Evolutionary conservation across 331 rosid genomes (phyloP).

Genomic region (Malus hybrid): DNA sequence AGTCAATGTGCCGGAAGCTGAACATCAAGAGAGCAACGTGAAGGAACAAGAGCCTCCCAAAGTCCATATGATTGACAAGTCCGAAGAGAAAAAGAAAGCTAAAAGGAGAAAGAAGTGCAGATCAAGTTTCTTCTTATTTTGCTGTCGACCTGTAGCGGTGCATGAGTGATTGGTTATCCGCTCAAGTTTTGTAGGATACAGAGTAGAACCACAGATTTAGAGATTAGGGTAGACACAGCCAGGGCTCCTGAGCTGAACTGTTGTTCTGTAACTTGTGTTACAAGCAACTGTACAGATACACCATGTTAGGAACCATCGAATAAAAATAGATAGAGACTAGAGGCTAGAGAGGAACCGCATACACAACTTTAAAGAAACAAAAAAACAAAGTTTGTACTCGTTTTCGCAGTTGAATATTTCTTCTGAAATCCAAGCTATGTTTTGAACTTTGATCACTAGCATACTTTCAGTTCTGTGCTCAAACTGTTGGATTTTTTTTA

Average conservation of each 20-base stretch:
- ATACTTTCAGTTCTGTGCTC: neutral
- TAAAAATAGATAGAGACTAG: neutral
- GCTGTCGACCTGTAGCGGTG: neutral
- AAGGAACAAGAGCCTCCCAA: neutral
- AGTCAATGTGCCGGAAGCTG: conserved; percentile 7
- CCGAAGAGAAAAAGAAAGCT: neutral
- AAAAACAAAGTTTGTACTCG: no score
- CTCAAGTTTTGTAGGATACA: conserved; percentile 1
- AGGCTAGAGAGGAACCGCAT: neutral
- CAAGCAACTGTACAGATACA: neutral
- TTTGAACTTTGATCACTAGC: neutral
- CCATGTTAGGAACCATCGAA: neutral
- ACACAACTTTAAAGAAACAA: neutral
- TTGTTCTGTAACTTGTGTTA: neutral
- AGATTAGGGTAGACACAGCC: neutral
- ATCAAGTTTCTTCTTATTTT: conserved; percentile 8
- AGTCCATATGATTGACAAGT: neutral
- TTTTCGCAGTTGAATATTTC: neutral
- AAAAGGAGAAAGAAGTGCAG: conserved; percentile 5
- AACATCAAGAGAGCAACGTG: neutral
- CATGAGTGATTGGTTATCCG: neutral
- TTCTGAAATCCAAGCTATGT: neutral
- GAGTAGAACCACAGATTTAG: neutral
- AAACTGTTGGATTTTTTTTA: neutral
- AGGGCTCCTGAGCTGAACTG: neutral